Evolutionary conservation across 2,329 filamentous ascomycete genomes (phyloP).

Genomic region (Bertia moriformis): DNA sequence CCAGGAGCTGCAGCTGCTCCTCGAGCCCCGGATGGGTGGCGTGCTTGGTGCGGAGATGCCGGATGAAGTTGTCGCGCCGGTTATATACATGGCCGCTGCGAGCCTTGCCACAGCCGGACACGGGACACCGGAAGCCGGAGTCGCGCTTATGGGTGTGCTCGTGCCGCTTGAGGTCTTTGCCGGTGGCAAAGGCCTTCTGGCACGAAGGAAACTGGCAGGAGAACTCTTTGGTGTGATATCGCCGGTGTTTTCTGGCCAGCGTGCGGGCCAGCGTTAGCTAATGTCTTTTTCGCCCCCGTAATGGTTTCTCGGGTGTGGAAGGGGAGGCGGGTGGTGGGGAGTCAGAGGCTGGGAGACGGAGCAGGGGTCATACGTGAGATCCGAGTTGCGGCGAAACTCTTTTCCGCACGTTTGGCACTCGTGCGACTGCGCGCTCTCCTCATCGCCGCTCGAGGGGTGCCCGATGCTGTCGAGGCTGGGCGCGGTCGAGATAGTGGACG

Average conservation of each 20-base stretch:
- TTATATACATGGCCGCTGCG: constrained; percentile 11
- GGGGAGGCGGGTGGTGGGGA: no score
- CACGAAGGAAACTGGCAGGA: constrained; percentile 6
- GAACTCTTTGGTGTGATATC: constrained; percentile 10
- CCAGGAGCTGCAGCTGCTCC: no score
- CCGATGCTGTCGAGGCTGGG: no score
- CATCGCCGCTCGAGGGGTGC: neutral
- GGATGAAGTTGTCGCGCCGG: constrained; percentile 11
- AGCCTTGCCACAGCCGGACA: constrained; percentile 11
- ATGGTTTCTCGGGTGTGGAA: no score
- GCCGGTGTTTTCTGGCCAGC: constrained; percentile 7
- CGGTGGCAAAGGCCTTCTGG: constrained; percentile 9
- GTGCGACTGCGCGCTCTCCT: neutral
- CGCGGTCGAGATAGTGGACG: no score
- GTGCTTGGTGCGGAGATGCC: constrained; percentile 10
- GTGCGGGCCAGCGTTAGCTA: no score
- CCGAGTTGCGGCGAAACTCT: neutral
- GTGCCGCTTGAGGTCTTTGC: constrained; percentile 12
- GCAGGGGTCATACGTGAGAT: neutral
- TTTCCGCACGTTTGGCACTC: neutral
- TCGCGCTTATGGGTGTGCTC: constrained; percentile 6
- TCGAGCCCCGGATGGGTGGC: neutral
- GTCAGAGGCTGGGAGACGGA: neutral
- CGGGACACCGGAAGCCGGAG: constrained; percentile 9
- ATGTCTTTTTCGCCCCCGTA: no score